Evolutionary conservation across 108 stramenopile genomes (phyloP), one percentile per base, ranked within the genome.

Genomic region (Conticribra guillardii): DNA sequence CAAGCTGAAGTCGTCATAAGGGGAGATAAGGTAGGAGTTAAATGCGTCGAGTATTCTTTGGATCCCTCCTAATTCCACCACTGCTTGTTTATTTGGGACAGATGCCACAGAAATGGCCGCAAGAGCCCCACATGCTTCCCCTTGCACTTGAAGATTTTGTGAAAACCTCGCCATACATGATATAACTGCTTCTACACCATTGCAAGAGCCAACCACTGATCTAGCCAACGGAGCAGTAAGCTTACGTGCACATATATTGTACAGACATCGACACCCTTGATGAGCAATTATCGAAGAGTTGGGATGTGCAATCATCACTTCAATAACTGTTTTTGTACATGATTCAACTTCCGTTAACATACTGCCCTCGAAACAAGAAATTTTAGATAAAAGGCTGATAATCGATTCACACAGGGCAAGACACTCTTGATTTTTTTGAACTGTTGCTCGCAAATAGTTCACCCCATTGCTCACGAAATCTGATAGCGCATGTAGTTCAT

Each of bases 61-160:
- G 17, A 75, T 47, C 4, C 74, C 74, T 24, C 60, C 66, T 19
- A 46, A 47, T 19, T 61, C 44, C 8, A 67, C n/a, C 15, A 67
- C 52, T 0, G 18, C 27, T 34, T 53, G 44, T 31, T 75, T 75
- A 46, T 75, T 75, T 9, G 53, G 30, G 16, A 64, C 47, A 0
- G 48, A 53, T 1, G 59, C 26, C 3, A 17, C n/a, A 29, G 57
- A 67, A 1, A 67, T 11, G 0, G 66, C 74, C 17, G 47, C 17
- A 24, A 75, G 17, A 8, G 74, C 74, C 17, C 41, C 45, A 17
- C 74, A 75, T 19, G 54, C 74, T 48, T 75, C 74, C 24, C 33
- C 49, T 32, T 67, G 57, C 9, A 75, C 22, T 14, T 54, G 34
- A 18, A 34, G 9, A 41, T 67, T 18, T n/a, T 62, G 26, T 49